phyloP scores from a whole-genome alignment of 2,329 filamentous ascomycete species.

The Verticillium alfalfae region DNA sequence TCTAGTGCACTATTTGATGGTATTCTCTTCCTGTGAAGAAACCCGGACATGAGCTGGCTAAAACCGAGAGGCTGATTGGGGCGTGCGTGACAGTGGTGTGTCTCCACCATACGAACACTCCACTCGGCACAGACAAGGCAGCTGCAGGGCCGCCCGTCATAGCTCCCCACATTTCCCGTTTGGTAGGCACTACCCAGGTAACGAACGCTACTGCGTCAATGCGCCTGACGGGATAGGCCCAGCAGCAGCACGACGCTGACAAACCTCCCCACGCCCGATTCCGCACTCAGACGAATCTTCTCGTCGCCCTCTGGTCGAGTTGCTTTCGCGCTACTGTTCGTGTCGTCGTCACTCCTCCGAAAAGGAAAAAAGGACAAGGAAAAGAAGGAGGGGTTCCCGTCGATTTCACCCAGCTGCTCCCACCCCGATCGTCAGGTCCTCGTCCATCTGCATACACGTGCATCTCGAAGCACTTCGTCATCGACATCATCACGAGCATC shows the following conservation, averaged over 20 bases:
- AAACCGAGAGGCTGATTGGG: neutral
- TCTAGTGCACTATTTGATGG: too few relatives aligned
- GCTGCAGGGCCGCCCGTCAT: conserved; percentile 11
- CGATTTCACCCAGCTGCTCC: neutral
- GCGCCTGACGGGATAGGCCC: neutral
- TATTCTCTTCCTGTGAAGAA: too few relatives aligned
- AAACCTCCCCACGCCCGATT: conserved; percentile 4
- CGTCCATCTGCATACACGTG: too few relatives aligned
- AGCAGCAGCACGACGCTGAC: conserved; percentile 7
- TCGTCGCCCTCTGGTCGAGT: neutral
- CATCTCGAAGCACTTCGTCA: neutral
- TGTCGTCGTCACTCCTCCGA: neutral
- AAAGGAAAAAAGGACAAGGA: neutral
- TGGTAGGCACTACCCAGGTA: neutral
- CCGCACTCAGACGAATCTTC: neutral
- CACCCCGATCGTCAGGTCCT: neutral
- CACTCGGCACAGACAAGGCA: neutral
- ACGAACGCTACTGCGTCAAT: neutral
- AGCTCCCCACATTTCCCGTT: conserved; percentile 5
- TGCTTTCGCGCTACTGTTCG: neutral
- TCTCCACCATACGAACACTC: neutral
- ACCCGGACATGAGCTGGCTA: neutral
- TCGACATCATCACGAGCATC: neutral
- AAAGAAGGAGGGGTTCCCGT: neutral
- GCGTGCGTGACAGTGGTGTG: neutral